Percentiles rank a stretch among this genome's conserved stretches.
Conservation (phyloP, 2,329 filamentous ascomycete species). For the Stenocarpella maydis region DNA sequence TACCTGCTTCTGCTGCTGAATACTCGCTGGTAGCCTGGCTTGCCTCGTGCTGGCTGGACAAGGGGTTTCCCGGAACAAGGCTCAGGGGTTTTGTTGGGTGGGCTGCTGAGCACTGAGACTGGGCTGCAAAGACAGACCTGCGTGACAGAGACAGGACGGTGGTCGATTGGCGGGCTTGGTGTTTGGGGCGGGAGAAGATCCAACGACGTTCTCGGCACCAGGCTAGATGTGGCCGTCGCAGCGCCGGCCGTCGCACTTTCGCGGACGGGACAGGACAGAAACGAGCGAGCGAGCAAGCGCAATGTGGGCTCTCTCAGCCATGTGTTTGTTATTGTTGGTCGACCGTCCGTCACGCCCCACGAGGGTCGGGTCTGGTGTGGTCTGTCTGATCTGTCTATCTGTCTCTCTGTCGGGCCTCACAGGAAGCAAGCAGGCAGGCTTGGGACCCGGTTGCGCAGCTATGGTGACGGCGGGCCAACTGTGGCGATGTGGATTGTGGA, state of each 20-base stretch:
- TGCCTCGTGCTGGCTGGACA: conserved; percentile 9
- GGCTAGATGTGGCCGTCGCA: conserved; percentile 22
- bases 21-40: neutral
- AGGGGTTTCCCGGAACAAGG: conserved; percentile 26
- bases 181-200: conserved; percentile 23
- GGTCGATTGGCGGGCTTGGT: conserved; percentile 12
- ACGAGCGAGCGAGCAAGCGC: neutral
- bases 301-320: conserved; percentile 10
- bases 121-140: conserved; percentile 8
- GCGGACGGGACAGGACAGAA: neutral
- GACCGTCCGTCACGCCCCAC: neutral
- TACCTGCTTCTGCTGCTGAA: neutral
- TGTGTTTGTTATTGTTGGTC: neutral
- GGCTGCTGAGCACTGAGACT: conserved; percentile 13
- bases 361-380: conserved; percentile 1
- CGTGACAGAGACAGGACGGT: conserved; percentile 24
- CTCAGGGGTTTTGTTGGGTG: conserved; percentile 22
- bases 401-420: neutral
- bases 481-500: neutral
- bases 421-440: neutral
- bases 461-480: conserved; percentile 20
- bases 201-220: conserved; percentile 24
- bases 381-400: too few species aligned
- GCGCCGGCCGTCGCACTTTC: conserved; percentile 14
- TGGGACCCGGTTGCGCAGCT: neutral